phyloP scores from a whole-genome alignment of 345 rosid species.

The Angophora floribunda region DNA sequence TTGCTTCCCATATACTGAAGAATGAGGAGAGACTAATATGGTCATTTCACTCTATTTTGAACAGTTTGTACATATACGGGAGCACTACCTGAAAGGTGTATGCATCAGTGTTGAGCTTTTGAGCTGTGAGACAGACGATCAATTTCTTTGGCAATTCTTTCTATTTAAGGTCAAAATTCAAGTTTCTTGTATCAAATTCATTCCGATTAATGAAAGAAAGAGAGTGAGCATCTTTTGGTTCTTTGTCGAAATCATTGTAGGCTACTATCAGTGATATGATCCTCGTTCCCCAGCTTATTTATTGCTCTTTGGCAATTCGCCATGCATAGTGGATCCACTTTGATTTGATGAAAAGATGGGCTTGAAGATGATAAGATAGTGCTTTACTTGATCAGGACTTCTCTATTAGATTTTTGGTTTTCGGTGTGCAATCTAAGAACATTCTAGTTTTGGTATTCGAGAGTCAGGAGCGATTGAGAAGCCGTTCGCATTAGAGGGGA shows the following conservation, averaged over 20 bases:
- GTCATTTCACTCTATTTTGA: background rate
- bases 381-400: background rate
- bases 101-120: background rate
- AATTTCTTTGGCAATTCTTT: constrained; percentile 49
- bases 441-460: background rate
- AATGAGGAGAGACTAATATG: background rate
- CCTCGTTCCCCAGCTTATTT: background rate
- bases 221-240: background rate
- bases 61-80: background rate
- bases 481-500: background rate
- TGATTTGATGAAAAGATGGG: background rate
- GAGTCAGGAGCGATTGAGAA: background rate
- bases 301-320: background rate
- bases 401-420: background rate
- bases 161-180: background rate
- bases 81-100: background rate
- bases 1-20: background rate
- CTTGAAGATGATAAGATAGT: background rate
- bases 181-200: background rate
- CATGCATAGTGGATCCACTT: background rate
- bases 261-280: background rate
- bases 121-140: constrained; percentile 40
- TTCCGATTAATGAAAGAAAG: background rate
- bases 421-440: background rate
- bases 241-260: background rate